Evolutionary conservation across 176 grass and related monocot species (phyloP).

Genomic region (Coix lacrymajobi): DNA sequence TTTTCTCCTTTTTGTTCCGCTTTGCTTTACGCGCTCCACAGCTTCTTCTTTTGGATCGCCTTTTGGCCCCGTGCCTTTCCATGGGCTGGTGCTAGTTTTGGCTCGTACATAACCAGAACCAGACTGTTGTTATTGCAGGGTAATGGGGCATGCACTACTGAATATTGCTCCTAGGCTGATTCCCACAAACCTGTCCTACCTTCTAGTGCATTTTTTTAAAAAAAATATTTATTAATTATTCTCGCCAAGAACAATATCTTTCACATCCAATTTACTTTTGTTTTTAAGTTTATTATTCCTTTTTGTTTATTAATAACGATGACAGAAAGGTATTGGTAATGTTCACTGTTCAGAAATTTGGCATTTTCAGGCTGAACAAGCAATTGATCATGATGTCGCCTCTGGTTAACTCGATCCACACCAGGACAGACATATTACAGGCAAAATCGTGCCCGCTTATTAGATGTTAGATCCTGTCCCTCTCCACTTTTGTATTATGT

Average conservation of each 20-base stretch:
- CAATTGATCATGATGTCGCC: background rate
- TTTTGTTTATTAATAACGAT: background rate
- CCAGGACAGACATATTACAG: background rate
- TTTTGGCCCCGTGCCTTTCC: slow-evolving; percentile 28
- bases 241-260: background rate
- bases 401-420: background rate
- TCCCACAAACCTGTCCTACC: slow-evolving; percentile 28
- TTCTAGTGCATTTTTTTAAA: slow-evolving; percentile 13
- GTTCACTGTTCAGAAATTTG: background rate
- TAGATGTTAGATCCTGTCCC: slow-evolving; percentile 14
- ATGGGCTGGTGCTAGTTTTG: slow-evolving; percentile 21
- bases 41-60: slow-evolving; percentile 16
- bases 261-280: background rate
- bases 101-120: background rate
- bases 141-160: slow-evolving; percentile 35
- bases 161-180: slow-evolving; percentile 41
- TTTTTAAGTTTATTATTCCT: background rate
- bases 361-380: background rate
- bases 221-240: background rate
- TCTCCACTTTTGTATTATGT: background rate
- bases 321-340: background rate
- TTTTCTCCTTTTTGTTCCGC: slow-evolving; percentile 26
- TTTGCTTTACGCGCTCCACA: slow-evolving; percentile 39
- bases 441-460: slow-evolving; percentile 9
- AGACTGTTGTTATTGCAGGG: slow-evolving; percentile 11